Evolutionary conservation across 2,329 filamentous ascomycete species (phyloP), one percentile per base, ranked within the genome.

Genomic region (Talaromyces sp.): DNA sequence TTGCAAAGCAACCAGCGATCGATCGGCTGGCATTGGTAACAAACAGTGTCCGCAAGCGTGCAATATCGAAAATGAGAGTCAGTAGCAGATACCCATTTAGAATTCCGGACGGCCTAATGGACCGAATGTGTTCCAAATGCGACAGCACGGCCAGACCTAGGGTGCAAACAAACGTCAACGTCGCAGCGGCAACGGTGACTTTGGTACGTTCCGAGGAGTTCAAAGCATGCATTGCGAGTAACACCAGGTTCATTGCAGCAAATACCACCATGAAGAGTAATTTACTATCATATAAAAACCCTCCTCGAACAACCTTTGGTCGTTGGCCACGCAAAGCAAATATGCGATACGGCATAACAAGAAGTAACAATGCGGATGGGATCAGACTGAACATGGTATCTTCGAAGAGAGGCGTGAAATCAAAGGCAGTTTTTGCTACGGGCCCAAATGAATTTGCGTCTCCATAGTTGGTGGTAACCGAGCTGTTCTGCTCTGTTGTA

Each of bases 21-120:
- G 61, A 33, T 23, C 42, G 39, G 42, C 50, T 60, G 11, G 57
- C 46, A 25, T 63, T 14, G 18, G 50, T 35, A 23, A 46, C 44
- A 11, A 63, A 55, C 2, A 75, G 66, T 4, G 75, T 81, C 21
- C 80, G 73, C 3, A 75, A 70, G 37, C 76, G 74, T 12, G 74
- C 73, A 14, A 73, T 70, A 65, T 80, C 78, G 54, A 82, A 73
- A 2, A 79, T 39, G 14, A 76, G 63, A 0, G 76, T 75, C 40
- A 80, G 60, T 4, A 77, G 66, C 5, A 82, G 71, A 65, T 80
- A 83, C 21, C 76, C 52, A 39, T 70, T 31, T 69, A 77, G 65
- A 18, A 73, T 60, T 39, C 65, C 63, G 1, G 70, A 72, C 5
- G 72, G 72, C 11, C 67, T 65, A 28, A 71, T 63, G 1, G 69